These are phyloP conservation scores for Jackrogersella minutella DNA, from an alignment of 495 filamentous ascomycete species.

Conservation along the genomic window DNA sequence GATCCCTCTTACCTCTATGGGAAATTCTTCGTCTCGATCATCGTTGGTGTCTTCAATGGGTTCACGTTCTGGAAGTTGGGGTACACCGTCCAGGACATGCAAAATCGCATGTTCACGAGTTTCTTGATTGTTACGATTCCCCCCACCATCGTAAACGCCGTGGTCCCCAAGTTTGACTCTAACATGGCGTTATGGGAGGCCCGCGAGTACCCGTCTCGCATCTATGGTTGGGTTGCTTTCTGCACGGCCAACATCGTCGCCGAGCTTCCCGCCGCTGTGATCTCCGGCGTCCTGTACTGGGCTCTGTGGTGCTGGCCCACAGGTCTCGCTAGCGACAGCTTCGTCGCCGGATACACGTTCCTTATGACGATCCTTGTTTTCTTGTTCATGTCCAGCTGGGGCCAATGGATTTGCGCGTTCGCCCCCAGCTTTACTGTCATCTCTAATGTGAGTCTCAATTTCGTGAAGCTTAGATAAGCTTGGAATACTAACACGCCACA, in stretches of 20 bases:
- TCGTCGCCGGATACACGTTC: constrained; percentile 80
- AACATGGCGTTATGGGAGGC: constrained; percentile 80
- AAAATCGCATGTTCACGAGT: constrained; percentile 79
- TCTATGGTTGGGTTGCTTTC: constrained; percentile 88
- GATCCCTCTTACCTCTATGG: constrained; percentile 79
- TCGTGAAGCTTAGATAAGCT: neutral
- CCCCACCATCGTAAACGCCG: constrained; percentile 71
- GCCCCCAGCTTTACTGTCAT: constrained; percentile 83
- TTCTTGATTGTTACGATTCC: constrained; percentile 81
- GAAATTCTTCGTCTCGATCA: constrained; percentile 61
- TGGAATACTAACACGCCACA: neutral
- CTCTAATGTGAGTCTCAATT: constrained; percentile 60
- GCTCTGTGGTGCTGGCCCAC: constrained; percentile 81
- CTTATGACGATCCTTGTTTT: constrained; percentile 85
- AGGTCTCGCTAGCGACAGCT: constrained; percentile 70
- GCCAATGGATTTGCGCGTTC: constrained; percentile 86
- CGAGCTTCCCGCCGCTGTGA: constrained; percentile 76
- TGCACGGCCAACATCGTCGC: constrained; percentile 75
- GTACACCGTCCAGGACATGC: constrained; percentile 71
- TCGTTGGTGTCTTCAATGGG: constrained; percentile 76
- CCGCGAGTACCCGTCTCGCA: constrained; percentile 76
- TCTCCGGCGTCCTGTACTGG: constrained; percentile 73
- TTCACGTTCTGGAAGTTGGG: constrained; percentile 86
- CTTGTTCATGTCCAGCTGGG: constrained; percentile 79
- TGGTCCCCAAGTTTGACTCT: constrained; percentile 85